Conservation (phyloP, 2,329 filamentous ascomycete species). For the Lecanoromycetidae sp. region DNA sequence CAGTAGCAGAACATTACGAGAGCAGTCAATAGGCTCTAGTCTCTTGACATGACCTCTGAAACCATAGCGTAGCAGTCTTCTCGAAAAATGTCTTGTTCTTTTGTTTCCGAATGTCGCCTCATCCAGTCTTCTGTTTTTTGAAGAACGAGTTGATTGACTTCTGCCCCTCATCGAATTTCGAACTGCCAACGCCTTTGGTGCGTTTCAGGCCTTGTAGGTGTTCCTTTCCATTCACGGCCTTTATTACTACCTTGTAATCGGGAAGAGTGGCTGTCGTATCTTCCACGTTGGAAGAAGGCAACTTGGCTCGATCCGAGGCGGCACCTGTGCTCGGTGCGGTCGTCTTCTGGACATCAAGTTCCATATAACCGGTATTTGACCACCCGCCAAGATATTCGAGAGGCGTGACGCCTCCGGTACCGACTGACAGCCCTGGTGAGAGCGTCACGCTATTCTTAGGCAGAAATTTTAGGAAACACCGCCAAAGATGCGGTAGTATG, state of each 20-base stretch:
- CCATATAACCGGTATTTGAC: conserved; percentile 55
- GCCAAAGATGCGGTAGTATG: conserved; percentile 59
- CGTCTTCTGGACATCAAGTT: conserved; percentile 26
- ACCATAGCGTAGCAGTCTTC: too few relatives aligned
- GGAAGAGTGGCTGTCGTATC: conserved; percentile 15
- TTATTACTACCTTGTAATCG: conserved; percentile 41
- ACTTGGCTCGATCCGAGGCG: neutral
- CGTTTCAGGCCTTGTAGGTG: conserved; percentile 66
- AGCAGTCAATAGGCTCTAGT: too few relatives aligned
- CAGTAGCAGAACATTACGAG: neutral
- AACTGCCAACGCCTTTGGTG: conserved; percentile 73
- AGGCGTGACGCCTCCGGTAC: conserved; percentile 25
- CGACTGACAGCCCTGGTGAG: conserved; percentile 31
- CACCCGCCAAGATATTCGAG: conserved; percentile 46
- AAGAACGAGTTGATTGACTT: conserved; percentile 69
- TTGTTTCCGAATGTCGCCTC: neutral
- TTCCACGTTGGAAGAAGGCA: too few relatives aligned
- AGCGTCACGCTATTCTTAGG: conserved; percentile 34
- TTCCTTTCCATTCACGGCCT: conserved; percentile 53
- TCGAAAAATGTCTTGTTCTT: too few relatives aligned
- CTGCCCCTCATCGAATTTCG: conserved; percentile 62
- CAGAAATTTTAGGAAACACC: conserved; percentile 47
- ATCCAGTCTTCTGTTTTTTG: conserved; percentile 39
- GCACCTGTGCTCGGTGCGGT: neutral
- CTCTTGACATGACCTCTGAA: too few relatives aligned